Evolutionary conservation across 768 basidiomycete genomes (phyloP), one percentile per base, ranked within the genome.

Genomic region (Thelephora aurantiotincta): DNA sequence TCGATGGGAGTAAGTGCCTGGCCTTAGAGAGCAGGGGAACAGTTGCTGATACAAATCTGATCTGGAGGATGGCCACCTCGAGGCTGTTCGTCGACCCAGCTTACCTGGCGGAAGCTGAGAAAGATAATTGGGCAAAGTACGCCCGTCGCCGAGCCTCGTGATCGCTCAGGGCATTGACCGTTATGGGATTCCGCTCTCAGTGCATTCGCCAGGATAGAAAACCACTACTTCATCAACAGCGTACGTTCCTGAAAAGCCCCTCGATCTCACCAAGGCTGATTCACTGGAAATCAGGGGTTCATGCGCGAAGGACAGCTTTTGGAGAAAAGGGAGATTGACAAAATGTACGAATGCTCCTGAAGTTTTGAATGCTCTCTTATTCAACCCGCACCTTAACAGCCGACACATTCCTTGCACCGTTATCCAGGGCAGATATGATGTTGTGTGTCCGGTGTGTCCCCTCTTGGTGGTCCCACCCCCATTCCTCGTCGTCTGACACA

Each of bases 221-320:
- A 90, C 57, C 89, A 93, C 57, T 94, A 85, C 62, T 93, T 93
- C 57, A 67, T 92, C 45, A 87, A 92, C 55, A 73, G 76, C 47
- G 84, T 84, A 46, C 51, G 69, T 60, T 35, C 50, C 45, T 11
- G 1, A 20, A 47, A 19, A 14, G 11, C 35, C 33, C 16, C 43
- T 47, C 35, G 49, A n/a, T n/a, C 44, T 16, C 30, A 13, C 19
- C 13, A 44, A 41, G 33, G 6, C 26, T 45, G 30, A 52, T 57
- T 33, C n/a, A 19, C 9, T 20, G 13, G 12, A 2, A 43, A 26
- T 6, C 44, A 89, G 78, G 82, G 85, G 2, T 94, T 88, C 63
- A 80, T 92, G 79, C 70, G 86, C 18, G 84, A 91, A 7, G 88
- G 92, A 0, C 88, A 93, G 59, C 69, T 96, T 14, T 68, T 96